Conservation (phyloP, 148 eudicot genomes). For the Vaccinium darrowii region DNA sequence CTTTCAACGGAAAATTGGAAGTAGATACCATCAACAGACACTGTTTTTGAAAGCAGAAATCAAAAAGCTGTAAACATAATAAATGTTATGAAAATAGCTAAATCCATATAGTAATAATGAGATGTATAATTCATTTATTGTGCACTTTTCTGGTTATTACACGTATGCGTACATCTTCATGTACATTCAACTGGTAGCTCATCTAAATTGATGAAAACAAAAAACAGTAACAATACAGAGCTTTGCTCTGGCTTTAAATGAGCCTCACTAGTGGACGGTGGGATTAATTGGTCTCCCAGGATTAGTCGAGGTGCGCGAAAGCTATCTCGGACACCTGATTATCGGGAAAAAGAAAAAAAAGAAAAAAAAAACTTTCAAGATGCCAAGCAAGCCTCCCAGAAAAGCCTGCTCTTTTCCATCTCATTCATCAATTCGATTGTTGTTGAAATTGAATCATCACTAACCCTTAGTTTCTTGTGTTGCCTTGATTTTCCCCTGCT, state of each 20-base stretch:
- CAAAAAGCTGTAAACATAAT: not conserved
- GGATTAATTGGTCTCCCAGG: no score
- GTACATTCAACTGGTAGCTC: not conserved
- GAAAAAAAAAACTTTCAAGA: conserved; percentile 25
- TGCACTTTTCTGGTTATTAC: not conserved
- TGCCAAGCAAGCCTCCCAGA: conserved; percentile 88
- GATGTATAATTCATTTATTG: not conserved
- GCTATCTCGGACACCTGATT: no score
- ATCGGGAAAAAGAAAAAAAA: not conserved
- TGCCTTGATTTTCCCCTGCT: conserved; percentile 11
- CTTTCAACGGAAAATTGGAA: not conserved
- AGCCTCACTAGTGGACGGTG: no score
- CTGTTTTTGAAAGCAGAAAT: not conserved
- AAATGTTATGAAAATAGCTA: not conserved
- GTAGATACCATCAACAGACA: not conserved
- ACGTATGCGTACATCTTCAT: not conserved
- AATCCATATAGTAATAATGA: not conserved
- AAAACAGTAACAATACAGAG: not conserved
- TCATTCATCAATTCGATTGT: conserved; percentile 38
- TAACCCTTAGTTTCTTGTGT: conserved; percentile 35
- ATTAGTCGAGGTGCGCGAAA: no score
- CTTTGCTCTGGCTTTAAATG: no score
- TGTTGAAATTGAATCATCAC: conserved; percentile 28
- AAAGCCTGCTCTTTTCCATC: conserved; percentile 57
- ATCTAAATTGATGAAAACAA: not conserved